These are phyloP conservation scores for Wickerhamiella azymoides DNA, from an alignment of 805 yeast species.

Conservation along the genomic window DNA sequence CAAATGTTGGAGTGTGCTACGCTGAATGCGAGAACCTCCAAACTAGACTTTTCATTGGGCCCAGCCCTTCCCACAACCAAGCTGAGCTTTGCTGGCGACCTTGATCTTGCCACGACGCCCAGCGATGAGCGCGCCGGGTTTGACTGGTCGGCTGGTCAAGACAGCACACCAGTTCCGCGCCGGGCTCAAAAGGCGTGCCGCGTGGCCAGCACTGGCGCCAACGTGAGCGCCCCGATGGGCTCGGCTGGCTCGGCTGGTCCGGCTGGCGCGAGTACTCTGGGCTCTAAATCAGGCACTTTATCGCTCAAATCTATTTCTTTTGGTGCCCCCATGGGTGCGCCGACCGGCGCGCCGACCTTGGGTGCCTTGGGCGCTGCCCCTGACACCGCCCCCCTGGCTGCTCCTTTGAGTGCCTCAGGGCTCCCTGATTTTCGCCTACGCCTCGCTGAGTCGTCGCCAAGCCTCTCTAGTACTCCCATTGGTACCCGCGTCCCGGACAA, in stretches of 20 bases:
- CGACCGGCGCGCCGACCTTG: too few species aligned
- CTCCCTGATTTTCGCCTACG: neutral
- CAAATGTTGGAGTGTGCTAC: conserved; percentile 8
- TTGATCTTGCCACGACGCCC: conserved; percentile 3
- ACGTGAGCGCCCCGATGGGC: too few species aligned
- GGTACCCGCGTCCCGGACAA: neutral
- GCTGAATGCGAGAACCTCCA: conserved; percentile 2
- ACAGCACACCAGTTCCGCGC: conserved; percentile 1
- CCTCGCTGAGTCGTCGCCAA: neutral
- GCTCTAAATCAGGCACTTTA: too few species aligned
- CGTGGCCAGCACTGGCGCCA: neutral
- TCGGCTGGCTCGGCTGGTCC: too few species aligned
- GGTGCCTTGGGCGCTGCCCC: neutral
- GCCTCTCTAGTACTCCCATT: neutral
- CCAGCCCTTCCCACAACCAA: conserved; percentile 6
- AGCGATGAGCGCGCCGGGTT: conserved; percentile 2
- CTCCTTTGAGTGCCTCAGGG: too few species aligned
- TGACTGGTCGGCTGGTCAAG: neutral
- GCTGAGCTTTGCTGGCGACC: conserved; percentile 4
- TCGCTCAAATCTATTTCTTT: neutral
- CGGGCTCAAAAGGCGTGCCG: neutral
- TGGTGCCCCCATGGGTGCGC: too few species aligned
- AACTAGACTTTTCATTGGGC: conserved; percentile 4
- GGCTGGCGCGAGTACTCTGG: too few species aligned
- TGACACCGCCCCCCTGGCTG: neutral